Conservation (phyloP, 495 filamentous ascomycete species). For the Staphylotrichum longicolle region DNA sequence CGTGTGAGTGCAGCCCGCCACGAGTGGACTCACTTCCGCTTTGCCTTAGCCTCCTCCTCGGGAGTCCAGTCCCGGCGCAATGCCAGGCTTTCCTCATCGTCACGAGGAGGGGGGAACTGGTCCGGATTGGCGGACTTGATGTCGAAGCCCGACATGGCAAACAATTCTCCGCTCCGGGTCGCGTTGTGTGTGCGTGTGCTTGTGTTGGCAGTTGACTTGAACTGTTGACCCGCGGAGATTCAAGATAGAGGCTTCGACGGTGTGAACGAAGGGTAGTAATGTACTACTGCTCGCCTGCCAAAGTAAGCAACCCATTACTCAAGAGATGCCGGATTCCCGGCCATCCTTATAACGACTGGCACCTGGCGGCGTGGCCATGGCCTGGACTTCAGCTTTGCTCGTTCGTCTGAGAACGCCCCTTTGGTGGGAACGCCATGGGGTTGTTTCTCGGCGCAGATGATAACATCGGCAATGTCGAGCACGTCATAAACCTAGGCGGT, state of each 20-base stretch:
- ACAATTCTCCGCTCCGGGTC: no score
- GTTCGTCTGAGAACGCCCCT: neutral
- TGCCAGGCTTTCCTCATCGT: constrained; percentile 33
- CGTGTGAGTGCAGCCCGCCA: neutral
- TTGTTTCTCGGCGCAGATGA: constrained; percentile 7
- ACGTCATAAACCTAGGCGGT: neutral
- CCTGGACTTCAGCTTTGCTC: neutral
- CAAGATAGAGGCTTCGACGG: no score
- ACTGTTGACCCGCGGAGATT: no score
- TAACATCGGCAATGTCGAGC: constrained; percentile 7
- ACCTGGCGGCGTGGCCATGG: neutral
- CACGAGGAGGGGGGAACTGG: constrained; percentile 20
- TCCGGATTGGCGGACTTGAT: constrained; percentile 14
- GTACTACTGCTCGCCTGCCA: neutral
- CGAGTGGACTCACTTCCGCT: constrained; percentile 36
- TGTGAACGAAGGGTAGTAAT: no score
- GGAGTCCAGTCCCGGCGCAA: constrained; percentile 36
- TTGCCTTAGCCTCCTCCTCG: constrained; percentile 38
- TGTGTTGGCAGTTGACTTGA: no score
- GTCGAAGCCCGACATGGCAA: neutral
- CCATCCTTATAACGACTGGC: neutral
- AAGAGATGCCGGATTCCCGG: neutral
- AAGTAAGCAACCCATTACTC: neutral
- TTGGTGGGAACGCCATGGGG: neutral
- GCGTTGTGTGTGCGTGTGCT: no score